These are phyloP conservation scores for Dactylellina leptospora DNA, from an alignment of 2,329 filamentous ascomycete species.

Conservation along the genomic window DNA sequence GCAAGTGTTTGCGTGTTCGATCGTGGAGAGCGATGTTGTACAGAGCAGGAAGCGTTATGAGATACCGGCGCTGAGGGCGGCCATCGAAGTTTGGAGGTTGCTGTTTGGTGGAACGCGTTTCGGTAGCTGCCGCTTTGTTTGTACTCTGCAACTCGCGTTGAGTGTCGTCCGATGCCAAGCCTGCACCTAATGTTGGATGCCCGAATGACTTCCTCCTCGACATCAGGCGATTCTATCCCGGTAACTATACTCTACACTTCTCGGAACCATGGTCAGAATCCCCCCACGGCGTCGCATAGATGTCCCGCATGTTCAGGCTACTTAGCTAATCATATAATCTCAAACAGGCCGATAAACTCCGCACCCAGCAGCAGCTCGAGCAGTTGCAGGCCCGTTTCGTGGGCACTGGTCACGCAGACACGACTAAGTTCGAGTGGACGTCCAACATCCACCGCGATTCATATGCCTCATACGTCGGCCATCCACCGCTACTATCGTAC, in stretches of 20 bases:
- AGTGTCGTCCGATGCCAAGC: conserved; percentile 38
- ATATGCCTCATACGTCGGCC: conserved; percentile 86
- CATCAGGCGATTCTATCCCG: conserved; percentile 7
- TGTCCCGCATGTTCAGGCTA: not conserved
- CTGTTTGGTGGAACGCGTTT: conserved; percentile 36
- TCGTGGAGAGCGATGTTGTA: no score
- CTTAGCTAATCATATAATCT: conserved; percentile 1
- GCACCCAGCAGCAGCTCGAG: conserved; percentile 96
- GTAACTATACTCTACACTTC: not conserved
- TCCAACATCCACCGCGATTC: conserved; percentile 96
- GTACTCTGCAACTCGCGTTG: conserved; percentile 47
- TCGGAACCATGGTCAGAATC: conserved; percentile 31
- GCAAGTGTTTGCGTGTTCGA: no score
- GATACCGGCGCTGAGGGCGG: conserved; percentile 1
- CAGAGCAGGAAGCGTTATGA: no score
- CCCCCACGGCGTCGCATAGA: not conserved
- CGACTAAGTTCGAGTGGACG: conserved; percentile 94
- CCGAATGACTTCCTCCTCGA: not conserved
- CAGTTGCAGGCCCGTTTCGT: conserved; percentile 94
- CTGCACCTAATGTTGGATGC: conserved; percentile 26
- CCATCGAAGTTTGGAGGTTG: conserved; percentile 23
- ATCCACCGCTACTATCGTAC: conserved; percentile 86
- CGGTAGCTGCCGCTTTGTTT: conserved; percentile 49
- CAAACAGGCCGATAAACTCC: conserved; percentile 87
- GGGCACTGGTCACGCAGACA: conserved; percentile 95